phyloP scores from a whole-genome alignment of 2,329 filamentous ascomycete species.

The Sporothrix dimorphospora region DNA sequence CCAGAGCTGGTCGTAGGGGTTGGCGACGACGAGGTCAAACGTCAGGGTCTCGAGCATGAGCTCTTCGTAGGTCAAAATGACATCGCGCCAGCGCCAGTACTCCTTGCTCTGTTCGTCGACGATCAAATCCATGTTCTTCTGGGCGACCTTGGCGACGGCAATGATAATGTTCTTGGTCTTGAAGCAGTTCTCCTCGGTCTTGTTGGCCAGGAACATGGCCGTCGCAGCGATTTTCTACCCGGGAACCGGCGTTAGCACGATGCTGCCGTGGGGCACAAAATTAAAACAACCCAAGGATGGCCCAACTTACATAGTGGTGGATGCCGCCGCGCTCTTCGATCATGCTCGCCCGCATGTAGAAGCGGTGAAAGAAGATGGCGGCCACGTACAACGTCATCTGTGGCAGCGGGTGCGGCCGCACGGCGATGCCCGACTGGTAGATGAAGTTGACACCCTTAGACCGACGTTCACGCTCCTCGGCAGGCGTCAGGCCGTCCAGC shows the following conservation, averaged over 20 bases:
- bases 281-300: not conserved
- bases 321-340: slow-evolving; percentile 74
- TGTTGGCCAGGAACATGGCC: slow-evolving; percentile 90
- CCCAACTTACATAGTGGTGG: slow-evolving; percentile 80
- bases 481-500: slow-evolving; percentile 74
- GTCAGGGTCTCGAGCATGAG: slow-evolving; percentile 88
- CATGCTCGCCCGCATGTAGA: slow-evolving; percentile 89
- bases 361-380: slow-evolving; percentile 92
- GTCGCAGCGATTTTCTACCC: slow-evolving; percentile 80
- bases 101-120: slow-evolving; percentile 98
- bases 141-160: slow-evolving; percentile 88
- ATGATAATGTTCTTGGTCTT: slow-evolving; percentile 96
- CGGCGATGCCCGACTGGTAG: slow-evolving; percentile 86
- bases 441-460: slow-evolving; percentile 97
- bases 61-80: slow-evolving; percentile 89
- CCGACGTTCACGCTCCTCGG: slow-evolving; percentile 77
- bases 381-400: slow-evolving; percentile 92
- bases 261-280: not conserved
- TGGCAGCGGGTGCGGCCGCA: slow-evolving; percentile 69
- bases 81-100: slow-evolving; percentile 97
- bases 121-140: slow-evolving; percentile 87
- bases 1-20: slow-evolving; percentile 83
- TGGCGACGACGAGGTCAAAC: slow-evolving; percentile 89
- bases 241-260: not conserved
- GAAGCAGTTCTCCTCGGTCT: slow-evolving; percentile 94